Evolutionary conservation across 805 yeast genomes (phyloP).

Genomic region (Starmerella scarabaei): DNA sequence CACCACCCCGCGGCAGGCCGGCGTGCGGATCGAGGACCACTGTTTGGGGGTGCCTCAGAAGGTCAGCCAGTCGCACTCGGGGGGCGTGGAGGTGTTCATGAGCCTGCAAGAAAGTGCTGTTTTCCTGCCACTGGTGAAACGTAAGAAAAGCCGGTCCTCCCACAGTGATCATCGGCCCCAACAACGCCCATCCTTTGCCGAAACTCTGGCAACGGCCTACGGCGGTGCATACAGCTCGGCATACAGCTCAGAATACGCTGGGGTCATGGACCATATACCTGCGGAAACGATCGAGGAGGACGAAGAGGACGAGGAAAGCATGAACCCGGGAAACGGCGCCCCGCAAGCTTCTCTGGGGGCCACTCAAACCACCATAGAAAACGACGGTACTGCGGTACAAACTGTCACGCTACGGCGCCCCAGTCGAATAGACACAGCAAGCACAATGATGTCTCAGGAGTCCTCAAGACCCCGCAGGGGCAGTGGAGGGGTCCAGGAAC

Average conservation of each 20-base stretch:
- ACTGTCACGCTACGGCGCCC: no score
- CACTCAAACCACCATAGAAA: no score
- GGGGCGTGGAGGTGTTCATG: conserved; percentile 25
- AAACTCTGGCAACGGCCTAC: neutral
- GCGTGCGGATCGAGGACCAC: conserved; percentile 14
- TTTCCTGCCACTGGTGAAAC: conserved; percentile 20
- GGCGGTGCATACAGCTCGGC: conserved; percentile 3
- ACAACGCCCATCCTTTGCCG: neutral
- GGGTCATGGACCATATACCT: no score
- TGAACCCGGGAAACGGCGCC: no score
- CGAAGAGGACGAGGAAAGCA: neutral
- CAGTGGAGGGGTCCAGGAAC: no score
- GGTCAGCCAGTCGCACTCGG: conserved; percentile 25
- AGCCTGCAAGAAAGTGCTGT: conserved; percentile 26
- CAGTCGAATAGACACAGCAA: no score
- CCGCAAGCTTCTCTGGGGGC: no score
- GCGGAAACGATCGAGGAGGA: neutral
- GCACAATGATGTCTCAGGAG: no score
- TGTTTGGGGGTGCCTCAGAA: conserved; percentile 26
- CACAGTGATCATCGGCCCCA: conserved; percentile 3
- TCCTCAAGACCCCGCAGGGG: no score
- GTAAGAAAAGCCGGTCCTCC: conserved; percentile 1
- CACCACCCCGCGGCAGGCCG: no score
- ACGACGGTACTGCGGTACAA: no score
- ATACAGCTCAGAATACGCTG: no score